These are phyloP conservation scores for Pyricularia grisea DNA, from an alignment of 2,329 filamentous ascomycete genomes.

Conservation along the genomic window DNA sequence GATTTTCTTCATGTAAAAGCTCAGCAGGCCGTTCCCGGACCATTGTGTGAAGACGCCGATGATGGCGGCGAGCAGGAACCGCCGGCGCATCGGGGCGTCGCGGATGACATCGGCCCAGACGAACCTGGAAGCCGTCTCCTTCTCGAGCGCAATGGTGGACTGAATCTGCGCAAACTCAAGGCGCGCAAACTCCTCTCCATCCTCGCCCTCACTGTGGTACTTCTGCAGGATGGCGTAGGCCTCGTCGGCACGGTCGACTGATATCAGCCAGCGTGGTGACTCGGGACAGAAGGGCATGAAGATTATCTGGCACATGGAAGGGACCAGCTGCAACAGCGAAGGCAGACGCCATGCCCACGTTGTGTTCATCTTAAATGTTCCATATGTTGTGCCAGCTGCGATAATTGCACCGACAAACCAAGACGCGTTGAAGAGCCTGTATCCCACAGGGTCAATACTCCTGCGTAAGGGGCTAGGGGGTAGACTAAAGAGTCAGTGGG, in stretches of 20 bases:
- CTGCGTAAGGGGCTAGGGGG: too few relatives aligned
- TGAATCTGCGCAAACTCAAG: conserved; percentile 48
- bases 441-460: background rate
- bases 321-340: conserved; percentile 8
- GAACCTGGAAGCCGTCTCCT: conserved; percentile 33
- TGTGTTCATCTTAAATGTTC: conserved; percentile 9
- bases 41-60: conserved; percentile 31
- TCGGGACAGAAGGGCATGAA: conserved; percentile 24
- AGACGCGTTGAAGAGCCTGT: background rate
- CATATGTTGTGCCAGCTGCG: conserved; percentile 30
- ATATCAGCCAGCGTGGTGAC: conserved; percentile 38
- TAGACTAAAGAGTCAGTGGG: background rate
- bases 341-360: conserved; percentile 13
- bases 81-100: conserved; percentile 22
- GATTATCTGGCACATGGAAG: conserved; percentile 5
- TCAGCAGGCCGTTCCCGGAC: conserved; percentile 28
- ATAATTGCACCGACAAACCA: conserved; percentile 28
- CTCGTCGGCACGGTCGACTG: conserved; percentile 42
- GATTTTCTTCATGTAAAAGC: conserved; percentile 30
- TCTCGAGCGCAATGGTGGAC: conserved; percentile 37
- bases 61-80: conserved; percentile 22
- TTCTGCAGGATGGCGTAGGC: conserved; percentile 44
- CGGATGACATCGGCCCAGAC: conserved; percentile 25
- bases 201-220: conserved; percentile 47
- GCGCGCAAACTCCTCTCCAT: conserved; percentile 39